Percentiles rank a stretch among this genome's conserved stretches.
These are phyloP conservation scores for Aspergillus brasiliensis DNA, from an alignment of 2,329 filamentous ascomycete genomes.

Conservation along the genomic window DNA sequence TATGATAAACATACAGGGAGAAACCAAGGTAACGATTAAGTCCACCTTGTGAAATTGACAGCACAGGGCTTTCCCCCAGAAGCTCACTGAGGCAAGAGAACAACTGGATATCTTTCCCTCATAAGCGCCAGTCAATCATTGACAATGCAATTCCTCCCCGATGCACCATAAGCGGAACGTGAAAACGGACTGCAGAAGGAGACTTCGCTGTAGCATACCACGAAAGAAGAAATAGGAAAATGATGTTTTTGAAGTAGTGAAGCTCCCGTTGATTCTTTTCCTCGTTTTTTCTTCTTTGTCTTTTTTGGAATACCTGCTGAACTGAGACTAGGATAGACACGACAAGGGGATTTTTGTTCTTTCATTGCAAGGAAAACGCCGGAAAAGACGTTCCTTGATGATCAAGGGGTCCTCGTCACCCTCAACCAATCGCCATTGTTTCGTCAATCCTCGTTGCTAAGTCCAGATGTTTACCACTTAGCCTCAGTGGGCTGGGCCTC, in stretches of 20 bases:
- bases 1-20: slow-evolving; percentile 42
- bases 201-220: slow-evolving; percentile 27
- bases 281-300: slow-evolving; percentile 37
- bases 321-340: slow-evolving; percentile 45
- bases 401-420: slow-evolving; percentile 15
- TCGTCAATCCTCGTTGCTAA: slow-evolving; percentile 30
- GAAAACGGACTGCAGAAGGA: slow-evolving; percentile 26
- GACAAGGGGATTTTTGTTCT: slow-evolving; percentile 32
- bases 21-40: slow-evolving; percentile 80
- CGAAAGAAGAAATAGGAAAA: slow-evolving; percentile 33
- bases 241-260: slow-evolving; percentile 25
- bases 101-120: slow-evolving; percentile 97
- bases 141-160: slow-evolving; percentile 44
- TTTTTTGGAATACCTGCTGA: slow-evolving; percentile 31
- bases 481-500: slow-evolving; percentile 38
- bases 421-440: slow-evolving; percentile 20
- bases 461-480: slow-evolving; percentile 43
- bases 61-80: slow-evolving; percentile 98
- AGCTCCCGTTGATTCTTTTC: slow-evolving; percentile 33
- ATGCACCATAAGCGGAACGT: slow-evolving; percentile 33
- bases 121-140: slow-evolving; percentile 77
- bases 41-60: slow-evolving; percentile 72
- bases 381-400: not conserved
- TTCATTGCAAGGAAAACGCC: slow-evolving; percentile 17
- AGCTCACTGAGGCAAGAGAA: slow-evolving; percentile 44